Base-by-base conservation (phyloP, 2,329 filamentous ascomycete genomes). In the Aspergillus fumigatiaffinis region DNA sequence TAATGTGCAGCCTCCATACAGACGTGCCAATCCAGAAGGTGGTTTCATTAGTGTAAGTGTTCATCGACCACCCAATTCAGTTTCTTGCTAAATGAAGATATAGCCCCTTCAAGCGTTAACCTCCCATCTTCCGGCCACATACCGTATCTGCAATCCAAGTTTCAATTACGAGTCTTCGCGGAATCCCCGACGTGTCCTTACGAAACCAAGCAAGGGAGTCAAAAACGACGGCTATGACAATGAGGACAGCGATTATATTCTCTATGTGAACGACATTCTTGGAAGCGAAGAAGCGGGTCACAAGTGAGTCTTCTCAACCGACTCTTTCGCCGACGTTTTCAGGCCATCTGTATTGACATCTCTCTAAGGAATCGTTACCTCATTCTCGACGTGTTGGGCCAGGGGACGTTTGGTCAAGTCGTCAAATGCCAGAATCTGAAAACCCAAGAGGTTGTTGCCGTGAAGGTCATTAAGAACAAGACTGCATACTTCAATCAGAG, bases 171-270 rank as follows among this genome's bases (percentile, higher is more conserved):
- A 99, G 73, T 97, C 94, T 17, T 97, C 94, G 54, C 86, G 94
- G 64, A 99, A 99, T 71, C 94, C 94, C 42, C 89, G 94, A 60
- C 86, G 94, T 73, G 94, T 99, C 51, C 82, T 99, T 64, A 99
- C 94, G 17, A 99, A 99, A 76, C 94, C 94, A 7, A 97, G 94
- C 83, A 99, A 99, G 78, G 94, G 94, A 14, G 86, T 90, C 61
- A 99, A 99, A 82, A 99, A 99, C 70, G 94, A 99, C 78, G 94
- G 94, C 3, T 99, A 94, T 70, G 94, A 99, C 72, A 99, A 99
- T 66, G 94, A 99, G 73, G 94, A 99, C 66, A 97, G 94, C 74
- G 94, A 99, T 72, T 99, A 99, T 72, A 99, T 99, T 69, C 85
- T 99, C 65, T 99, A 97, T 68, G 94, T 99, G 68, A 99, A 99